phyloP scores from a whole-genome alignment of 1,284 basidiomycete genomes.

The Apiotrichum brassicae region DNA sequence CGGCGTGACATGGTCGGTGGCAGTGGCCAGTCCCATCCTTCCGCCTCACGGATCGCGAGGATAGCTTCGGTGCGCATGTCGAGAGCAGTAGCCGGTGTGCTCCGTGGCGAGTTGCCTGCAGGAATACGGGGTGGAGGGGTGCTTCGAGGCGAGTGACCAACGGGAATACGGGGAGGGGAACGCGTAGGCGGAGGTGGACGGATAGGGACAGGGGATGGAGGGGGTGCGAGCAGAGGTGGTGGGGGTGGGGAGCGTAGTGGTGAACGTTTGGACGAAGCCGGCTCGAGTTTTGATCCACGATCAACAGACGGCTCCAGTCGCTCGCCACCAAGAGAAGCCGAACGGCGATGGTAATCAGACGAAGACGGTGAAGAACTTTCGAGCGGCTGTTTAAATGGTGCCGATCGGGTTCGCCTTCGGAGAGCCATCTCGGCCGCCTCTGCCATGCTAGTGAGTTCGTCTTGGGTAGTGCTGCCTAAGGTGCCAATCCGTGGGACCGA shows the following conservation, averaged over 20 bases:
- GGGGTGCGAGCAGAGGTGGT: neutral
- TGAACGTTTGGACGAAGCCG: no score
- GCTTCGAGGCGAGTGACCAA: neutral
- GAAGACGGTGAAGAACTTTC: neutral
- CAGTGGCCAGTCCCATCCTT: conserved; percentile 13
- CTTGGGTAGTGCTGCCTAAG: neutral
- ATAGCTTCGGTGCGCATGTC: conserved; percentile 4
- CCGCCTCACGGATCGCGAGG: conserved; percentile 9
- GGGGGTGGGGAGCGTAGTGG: no score
- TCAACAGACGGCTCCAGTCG: neutral
- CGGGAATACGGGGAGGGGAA: neutral
- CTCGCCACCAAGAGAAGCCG: neutral
- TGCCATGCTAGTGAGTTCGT: neutral
- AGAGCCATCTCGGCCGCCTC: conserved; percentile 1
- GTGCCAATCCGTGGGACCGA: no score
- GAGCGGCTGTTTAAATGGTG: neutral
- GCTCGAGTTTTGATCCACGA: no score
- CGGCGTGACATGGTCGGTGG: conserved; percentile 2
- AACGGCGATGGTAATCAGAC: neutral
- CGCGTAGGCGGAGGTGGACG: neutral
- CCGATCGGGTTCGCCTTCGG: neutral
- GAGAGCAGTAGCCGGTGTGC: neutral
- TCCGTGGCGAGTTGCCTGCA: neutral
- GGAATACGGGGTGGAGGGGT: neutral
- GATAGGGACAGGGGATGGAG: neutral